Conservation (phyloP, 139 green algal genomes). For the Micractinium conductrix region DNA sequence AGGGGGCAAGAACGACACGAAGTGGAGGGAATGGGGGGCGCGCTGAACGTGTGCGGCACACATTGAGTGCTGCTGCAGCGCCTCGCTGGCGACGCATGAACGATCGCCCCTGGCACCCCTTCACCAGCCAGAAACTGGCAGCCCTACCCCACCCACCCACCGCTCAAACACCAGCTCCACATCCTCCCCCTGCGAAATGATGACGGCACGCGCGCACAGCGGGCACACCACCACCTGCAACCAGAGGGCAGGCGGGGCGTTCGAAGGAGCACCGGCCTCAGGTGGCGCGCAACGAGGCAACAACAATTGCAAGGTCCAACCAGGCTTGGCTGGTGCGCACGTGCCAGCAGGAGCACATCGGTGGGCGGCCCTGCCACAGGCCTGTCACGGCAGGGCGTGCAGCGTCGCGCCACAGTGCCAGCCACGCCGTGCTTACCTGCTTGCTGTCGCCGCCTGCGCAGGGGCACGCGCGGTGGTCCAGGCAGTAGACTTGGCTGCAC, state of each 20-base stretch:
- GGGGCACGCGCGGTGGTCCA: slow-evolving; percentile 66
- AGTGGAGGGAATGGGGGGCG: not conserved
- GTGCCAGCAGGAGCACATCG: too few relatives aligned
- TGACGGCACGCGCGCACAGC: slow-evolving; percentile 66
- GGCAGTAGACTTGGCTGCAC: slow-evolving; percentile 67
- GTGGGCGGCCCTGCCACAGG: too few relatives aligned
- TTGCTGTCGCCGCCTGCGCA: slow-evolving; percentile 50
- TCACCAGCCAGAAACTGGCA: not conserved
- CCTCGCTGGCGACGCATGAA: not conserved
- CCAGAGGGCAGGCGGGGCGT: too few relatives aligned
- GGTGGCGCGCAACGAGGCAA: too few relatives aligned
- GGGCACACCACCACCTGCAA: slow-evolving; percentile 81
- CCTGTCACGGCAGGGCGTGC: too few relatives aligned
- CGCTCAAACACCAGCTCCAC: slow-evolving; percentile 44
- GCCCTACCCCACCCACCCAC: slow-evolving; percentile 1
- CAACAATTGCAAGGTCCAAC: too few relatives aligned
- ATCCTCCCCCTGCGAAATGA: slow-evolving; percentile 7
- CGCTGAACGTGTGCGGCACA: not conserved
- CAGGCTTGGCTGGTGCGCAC: too few relatives aligned
- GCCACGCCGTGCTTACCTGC: too few relatives aligned
- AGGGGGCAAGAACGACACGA: not conserved
- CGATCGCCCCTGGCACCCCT: not conserved
- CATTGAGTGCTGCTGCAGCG: not conserved
- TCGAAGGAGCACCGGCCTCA: too few relatives aligned
- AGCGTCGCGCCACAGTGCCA: too few relatives aligned